Evolutionary conservation across 2,329 filamentous ascomycete species (phyloP), one percentile per base, ranked within the genome.

Genomic region (Elsinoe batatas): DNA sequence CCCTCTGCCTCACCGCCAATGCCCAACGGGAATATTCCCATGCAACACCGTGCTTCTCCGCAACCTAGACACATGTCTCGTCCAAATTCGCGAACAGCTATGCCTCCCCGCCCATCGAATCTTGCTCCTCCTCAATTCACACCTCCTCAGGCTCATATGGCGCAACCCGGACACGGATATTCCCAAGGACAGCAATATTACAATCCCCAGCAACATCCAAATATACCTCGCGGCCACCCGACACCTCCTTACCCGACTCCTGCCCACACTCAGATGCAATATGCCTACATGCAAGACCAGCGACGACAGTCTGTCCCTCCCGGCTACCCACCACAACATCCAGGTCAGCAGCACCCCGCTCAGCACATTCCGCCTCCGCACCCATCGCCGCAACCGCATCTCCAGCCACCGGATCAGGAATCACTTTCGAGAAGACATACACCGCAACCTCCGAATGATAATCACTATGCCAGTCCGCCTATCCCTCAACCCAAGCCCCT

Each of bases 1-100:
- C 87, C 89, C 10, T 94, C 89, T 20, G 87, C 85, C 32, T 96
- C 91, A 20, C 91, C 91, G 57, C 91, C 91, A 2, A 88, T 96
- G 61, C 80, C 81, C 53, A 94, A 90, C 65, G 85, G 85, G 17
- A 62, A 57, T 60, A 79, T 85, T 60, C 79, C 81, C 63, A 81
- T 82, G 60, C 79, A 81, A 57, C 82, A 90, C 60, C 84, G 86
- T 56, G 84, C 87, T 59, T 95, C 91, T 5, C 91, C 91, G 13
- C 87, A 95, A 65, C 87, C 88, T 3, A 81, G 83, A 60, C 80
- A 80, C 63, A 79, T 81, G 56, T 94, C 90, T 20, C 80, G 88
- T 49, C 88, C 88, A 1, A 81, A 82, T 5, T 96, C 91, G 6
- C 79, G 91, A 63, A 90, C 89, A 68, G 85, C 89, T 6, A 66